A percentile compares a stretch with the other conserved stretches of the same genome.
Evolutionary conservation across 805 yeast genomes (phyloP).

Genomic region (Nematodospora valgi): DNA sequence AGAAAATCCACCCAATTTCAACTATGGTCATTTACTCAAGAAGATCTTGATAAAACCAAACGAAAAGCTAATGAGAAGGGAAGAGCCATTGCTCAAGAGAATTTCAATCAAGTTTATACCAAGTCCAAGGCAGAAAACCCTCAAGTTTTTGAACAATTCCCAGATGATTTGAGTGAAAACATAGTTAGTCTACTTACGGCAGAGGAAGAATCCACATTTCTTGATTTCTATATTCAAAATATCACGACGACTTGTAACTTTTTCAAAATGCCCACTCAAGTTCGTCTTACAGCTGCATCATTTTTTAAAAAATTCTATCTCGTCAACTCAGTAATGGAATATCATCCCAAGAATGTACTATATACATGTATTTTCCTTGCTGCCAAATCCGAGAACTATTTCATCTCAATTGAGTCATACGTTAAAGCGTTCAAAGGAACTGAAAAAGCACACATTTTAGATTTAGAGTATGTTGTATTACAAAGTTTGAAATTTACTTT

Average conservation of each 20-base stretch:
- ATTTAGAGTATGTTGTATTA: conserved; percentile 74
- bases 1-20: conserved; percentile 82
- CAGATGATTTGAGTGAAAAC: conserved; percentile 26
- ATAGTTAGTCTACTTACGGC: conserved; percentile 46
- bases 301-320: conserved; percentile 81
- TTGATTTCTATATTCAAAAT: conserved; percentile 70
- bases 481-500: conserved; percentile 76
- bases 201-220: conserved; percentile 69
- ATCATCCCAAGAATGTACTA: conserved; percentile 80
- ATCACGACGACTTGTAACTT: conserved; percentile 66
- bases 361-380: conserved; percentile 77
- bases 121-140: conserved; percentile 18
- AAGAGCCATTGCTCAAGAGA: conserved; percentile 25
- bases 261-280: conserved; percentile 84
- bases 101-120: conserved; percentile 23
- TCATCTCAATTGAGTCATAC: conserved; percentile 80
- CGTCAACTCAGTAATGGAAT: conserved; percentile 77
- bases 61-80: conserved; percentile 56
- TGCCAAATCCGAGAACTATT: conserved; percentile 88
- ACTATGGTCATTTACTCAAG: conserved; percentile 76
- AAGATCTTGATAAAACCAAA: conserved; percentile 50
- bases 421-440: conserved; percentile 67
- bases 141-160: conserved; percentile 27
- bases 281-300: conserved; percentile 79
- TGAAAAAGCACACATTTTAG: conserved; percentile 62